Evolutionary conservation across 1,284 basidiomycete genomes (phyloP).

Genomic region (Austropuccinia psidii): DNA sequence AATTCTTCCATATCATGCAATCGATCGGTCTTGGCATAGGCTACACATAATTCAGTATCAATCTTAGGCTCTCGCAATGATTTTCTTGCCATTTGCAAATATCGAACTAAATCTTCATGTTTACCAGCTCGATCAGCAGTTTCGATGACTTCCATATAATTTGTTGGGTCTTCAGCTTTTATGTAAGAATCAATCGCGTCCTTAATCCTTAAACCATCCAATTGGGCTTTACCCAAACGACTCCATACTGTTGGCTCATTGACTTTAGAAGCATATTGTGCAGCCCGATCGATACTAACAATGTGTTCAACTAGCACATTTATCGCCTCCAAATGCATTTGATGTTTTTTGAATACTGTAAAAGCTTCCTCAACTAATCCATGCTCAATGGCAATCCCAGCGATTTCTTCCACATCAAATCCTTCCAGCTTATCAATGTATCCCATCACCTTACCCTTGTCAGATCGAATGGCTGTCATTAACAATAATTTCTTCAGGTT

Average conservation of each 20-base stretch:
- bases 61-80: slow-evolving; percentile 93
- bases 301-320: slow-evolving; percentile 97
- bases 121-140: slow-evolving; percentile 93
- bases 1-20: slow-evolving; percentile 99
- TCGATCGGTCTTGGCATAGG: slow-evolving; percentile 93
- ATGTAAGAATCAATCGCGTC: slow-evolving; percentile 99
- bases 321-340: slow-evolving; percentile 87
- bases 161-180: slow-evolving; percentile 93
- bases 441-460: slow-evolving; percentile 96
- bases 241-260: slow-evolving; percentile 97
- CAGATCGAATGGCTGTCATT: slow-evolving; percentile 91
- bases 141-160: slow-evolving; percentile 94
- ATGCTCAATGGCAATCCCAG: slow-evolving; percentile 93
- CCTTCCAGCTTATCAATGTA: slow-evolving; percentile 97
- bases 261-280: slow-evolving; percentile 94
- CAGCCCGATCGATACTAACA: slow-evolving; percentile 91
- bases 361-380: slow-evolving; percentile 94
- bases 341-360: slow-evolving; percentile 91
- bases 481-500: slow-evolving; percentile 91
- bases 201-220: slow-evolving; percentile 96
- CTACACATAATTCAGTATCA: slow-evolving; percentile 92
- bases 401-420: slow-evolving; percentile 91
- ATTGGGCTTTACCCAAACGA: slow-evolving; percentile 94
- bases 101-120: slow-evolving; percentile 95
- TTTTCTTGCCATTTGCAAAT: slow-evolving; percentile 99